Evolutionary conservation across 495 filamentous ascomycete genomes (phyloP), one percentile per base, ranked within the genome.

Genomic region (Astrocystis sublimbata): DNA sequence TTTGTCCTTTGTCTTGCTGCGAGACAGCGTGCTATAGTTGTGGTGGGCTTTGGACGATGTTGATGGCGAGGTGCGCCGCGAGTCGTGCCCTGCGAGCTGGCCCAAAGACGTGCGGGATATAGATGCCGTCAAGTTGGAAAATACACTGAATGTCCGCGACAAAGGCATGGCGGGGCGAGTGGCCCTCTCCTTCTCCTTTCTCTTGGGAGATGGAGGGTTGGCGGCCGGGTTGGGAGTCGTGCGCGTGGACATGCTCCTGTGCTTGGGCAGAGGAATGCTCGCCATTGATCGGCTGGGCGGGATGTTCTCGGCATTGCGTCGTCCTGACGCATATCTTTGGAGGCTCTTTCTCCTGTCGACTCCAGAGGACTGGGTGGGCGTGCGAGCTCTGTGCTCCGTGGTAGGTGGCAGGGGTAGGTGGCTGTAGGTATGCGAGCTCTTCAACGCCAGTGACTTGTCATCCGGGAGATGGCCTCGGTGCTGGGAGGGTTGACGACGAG

Each of bases 121-220:
- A 3, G 78, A 75, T 1, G 73, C 59, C 0, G 72, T 73, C 12
- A 81, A 46, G 43, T 59, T 76, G 7, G 75, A 76, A 5, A 82
- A 55, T 2, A 76, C 71, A n/a, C 57, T 69, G 26, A 76, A 62
- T 0, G 78, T 79, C 35, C 73, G 68, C 6, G 78, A 77, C 49
- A 68, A 76, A 0, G 74, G 55, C 3, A 80, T 60, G 0, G 55
- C 24, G 46, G 38, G 33, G 33, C 47, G 66, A 6, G 26, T n/a
- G n/a, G n/a, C n/a, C n/a, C n/a, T n/a, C n/a, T n/a, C 24, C 40
- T 24, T 17, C 45, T 42, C 40, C 47, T 58, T 55, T 26, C 60
- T 60, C 67, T 67, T 61, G 21, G 41, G 35, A 33, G 40, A 47
- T 9, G 61, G 0, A 8, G 17, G 26, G 2, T 64, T 62, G 4